phyloP scores from a whole-genome alignment of 352 stramenopile genomes.

The Phytophthora gonapodyides region DNA sequence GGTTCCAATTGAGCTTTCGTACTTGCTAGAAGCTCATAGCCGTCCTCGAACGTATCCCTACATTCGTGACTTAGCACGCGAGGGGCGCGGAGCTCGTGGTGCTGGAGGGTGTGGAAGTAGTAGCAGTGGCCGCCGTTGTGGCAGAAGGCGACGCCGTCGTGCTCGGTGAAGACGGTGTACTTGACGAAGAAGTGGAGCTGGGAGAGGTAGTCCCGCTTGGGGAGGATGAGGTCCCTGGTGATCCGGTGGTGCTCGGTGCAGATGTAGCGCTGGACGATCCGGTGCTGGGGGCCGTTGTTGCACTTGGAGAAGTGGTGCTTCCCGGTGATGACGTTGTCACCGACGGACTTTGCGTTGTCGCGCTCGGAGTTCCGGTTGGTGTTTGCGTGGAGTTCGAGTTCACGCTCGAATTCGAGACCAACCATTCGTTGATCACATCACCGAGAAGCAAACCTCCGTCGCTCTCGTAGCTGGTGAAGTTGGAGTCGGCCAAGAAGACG shows the following conservation, averaged over 20 bases:
- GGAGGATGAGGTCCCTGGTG: conserved; percentile 2
- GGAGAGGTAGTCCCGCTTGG: conserved; percentile 2
- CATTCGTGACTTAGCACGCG: conserved; percentile 12
- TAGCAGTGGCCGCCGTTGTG: not conserved
- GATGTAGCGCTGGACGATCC: not conserved
- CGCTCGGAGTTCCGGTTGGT: conserved; percentile 11
- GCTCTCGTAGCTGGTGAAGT: conserved; percentile 35
- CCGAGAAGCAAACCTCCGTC: conserved; percentile 33
- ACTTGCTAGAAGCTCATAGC: too few species aligned
- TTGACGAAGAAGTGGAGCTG: conserved; percentile 9
- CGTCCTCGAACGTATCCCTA: not conserved
- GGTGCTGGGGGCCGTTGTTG: not conserved
- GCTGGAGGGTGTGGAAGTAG: not conserved
- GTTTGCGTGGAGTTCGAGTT: conserved; percentile 16
- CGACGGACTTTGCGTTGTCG: conserved; percentile 1
- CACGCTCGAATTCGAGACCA: conserved; percentile 35
- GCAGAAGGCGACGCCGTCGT: conserved; percentile 3
- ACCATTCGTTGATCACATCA: conserved; percentile 37
- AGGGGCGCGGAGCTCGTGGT: conserved; percentile 11
- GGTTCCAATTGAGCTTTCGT: not conserved
- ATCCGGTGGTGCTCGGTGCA: conserved; percentile 4
- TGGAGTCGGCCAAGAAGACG: conserved; percentile 32
- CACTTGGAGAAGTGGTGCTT: not conserved
- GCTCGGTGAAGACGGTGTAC: conserved; percentile 3
- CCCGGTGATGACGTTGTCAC: conserved; percentile 1